Evolutionary conservation across 148 eudicot genomes (phyloP), one percentile per base, ranked within the genome.

Genomic region (Rheum nobile): DNA sequence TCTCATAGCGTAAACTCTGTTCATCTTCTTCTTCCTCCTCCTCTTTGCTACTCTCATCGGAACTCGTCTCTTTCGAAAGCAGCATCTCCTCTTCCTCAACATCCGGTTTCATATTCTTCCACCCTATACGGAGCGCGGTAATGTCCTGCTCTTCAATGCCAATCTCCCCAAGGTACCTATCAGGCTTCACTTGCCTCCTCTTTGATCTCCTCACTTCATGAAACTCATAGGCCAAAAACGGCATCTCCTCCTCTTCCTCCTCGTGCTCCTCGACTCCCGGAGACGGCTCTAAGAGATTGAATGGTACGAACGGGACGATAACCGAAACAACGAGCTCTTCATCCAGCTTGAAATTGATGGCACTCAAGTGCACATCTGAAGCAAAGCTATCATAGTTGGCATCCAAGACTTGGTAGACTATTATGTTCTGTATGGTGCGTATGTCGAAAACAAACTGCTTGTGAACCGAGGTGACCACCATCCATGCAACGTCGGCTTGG

Each of bases 131-230:
- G 42, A 85, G 79, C 21, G 83, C 78, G 2, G 90, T 87, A 55
- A 81, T 78, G 75, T 91, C 98, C 2, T 74, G 71, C 29, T 78
- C 86, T 73, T 85, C 78, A 34, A 86, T 74, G 34, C 89, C 92
- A 50, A 82, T 91, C 76, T 84, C 88, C n/a, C 89, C 98, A 70
- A 86, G 75, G 74, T 88, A 95, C 44, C 97, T 86, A 50, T 95
- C 91, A 0, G 98, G 98, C 73, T 85, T 86, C 47, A 89, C 82
- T 69, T 67, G 72, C 54, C 97, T 78, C 24, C 98, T 92, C 77
- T 88, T 91, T 71, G 98, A 91, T 67, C 98, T 81, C 72, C 98
- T 83, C 82, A 91, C 75, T 19, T 82, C 89, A 41, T 65, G 78
- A 19, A 73, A 48, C 75, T 88, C 87, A 48, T 82, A 79, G 19